Evolutionary conservation across 768 basidiomycete genomes (phyloP), one percentile per base, ranked within the genome.

Genomic region (Sistotremastrum niveocremeum): DNA sequence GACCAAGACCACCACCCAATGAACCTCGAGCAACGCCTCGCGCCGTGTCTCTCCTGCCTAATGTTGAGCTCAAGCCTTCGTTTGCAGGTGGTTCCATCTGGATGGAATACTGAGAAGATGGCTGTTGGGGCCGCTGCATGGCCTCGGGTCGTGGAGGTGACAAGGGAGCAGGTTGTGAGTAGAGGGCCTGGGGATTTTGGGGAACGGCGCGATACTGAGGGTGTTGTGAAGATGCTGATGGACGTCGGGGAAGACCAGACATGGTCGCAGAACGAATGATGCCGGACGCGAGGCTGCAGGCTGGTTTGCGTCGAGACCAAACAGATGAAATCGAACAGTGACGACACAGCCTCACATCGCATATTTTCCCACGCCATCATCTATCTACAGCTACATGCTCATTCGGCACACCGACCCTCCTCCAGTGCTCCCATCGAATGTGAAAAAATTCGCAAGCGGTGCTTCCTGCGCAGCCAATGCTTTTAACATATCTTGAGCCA

Each of bases 401-500:
- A 73, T 68, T 35, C 66, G 63, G 51, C 63, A 77, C 8, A 86
- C 84, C 7, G 80, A 81, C 4, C 79, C 87, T 20, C 74, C 71
- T 30, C 88, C 88, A 1, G 76, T 81, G 52, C 69, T 76, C 7
- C 89, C 88, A 62, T 97, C 88, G 49, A 94, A 91, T 4, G 78
- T 71, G 51, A 93, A 81, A 51, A 95, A 81, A 61, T 99, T 99
- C 44, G 85, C 84, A 51, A 95, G 83, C 4, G 94, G 94, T 30
- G 85, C 77, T 56, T 98, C 95, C 43, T 89, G 81, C 46, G 82
- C 87, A 46, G 82, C 84, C 36, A 98, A 71, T 0, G 88, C 79
- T 60, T 95, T 91, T 37, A 99, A 69, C 44, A 97, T 82, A 59
- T 99, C 95, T 61, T 98, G 95, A 1, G 81, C 93, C 9, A 98